These are phyloP conservation scores for Fusarium torulosum DNA, from an alignment of 2,329 filamentous ascomycete species.

Conservation along the genomic window DNA sequence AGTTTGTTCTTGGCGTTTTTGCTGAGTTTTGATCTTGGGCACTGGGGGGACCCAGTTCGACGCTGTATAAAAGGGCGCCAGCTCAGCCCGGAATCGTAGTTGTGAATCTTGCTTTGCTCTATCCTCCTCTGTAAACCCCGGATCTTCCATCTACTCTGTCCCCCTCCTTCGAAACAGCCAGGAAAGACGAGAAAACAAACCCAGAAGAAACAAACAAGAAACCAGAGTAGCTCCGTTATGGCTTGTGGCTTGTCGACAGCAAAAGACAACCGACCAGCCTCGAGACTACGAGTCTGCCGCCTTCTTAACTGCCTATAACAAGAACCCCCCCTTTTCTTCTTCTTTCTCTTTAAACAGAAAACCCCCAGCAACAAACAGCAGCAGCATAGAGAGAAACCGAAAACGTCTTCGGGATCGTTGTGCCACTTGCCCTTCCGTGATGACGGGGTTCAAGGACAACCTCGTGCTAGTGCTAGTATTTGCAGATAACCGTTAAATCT, in stretches of 20 bases:
- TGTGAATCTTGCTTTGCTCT: slow-evolving; percentile 14
- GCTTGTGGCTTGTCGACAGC: slow-evolving; percentile 45
- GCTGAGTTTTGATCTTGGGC: slow-evolving; percentile 13
- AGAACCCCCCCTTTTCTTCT: slow-evolving; percentile 23
- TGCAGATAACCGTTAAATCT: slow-evolving; percentile 39
- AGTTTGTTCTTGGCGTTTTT: slow-evolving; percentile 30
- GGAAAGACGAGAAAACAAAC: slow-evolving; percentile 23
- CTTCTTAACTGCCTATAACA: slow-evolving; percentile 47
- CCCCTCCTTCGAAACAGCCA: slow-evolving; percentile 3
- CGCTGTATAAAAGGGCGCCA: slow-evolving; percentile 39
- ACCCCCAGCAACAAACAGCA: slow-evolving; percentile 5
- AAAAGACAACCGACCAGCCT: slow-evolving; percentile 45
- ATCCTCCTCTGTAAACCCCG: slow-evolving; percentile 24
- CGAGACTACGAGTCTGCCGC: slow-evolving; percentile 47
- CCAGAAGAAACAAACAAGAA: slow-evolving; percentile 14
- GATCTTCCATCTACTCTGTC: slow-evolving; percentile 10
- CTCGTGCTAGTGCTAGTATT: slow-evolving; percentile 46
- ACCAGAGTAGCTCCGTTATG: slow-evolving; percentile 43
- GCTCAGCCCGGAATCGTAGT: slow-evolving; percentile 23
- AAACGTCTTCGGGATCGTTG: slow-evolving; percentile 13
- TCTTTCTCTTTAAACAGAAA: not conserved
- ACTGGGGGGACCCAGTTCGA: slow-evolving; percentile 12
- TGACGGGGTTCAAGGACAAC: slow-evolving; percentile 45
- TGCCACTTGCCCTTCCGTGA: slow-evolving; percentile 38
- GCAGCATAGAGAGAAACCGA: slow-evolving; percentile 19